Conservation (phyloP, 78 protist species). For the Dictyostelium brefeldianum region DNA sequence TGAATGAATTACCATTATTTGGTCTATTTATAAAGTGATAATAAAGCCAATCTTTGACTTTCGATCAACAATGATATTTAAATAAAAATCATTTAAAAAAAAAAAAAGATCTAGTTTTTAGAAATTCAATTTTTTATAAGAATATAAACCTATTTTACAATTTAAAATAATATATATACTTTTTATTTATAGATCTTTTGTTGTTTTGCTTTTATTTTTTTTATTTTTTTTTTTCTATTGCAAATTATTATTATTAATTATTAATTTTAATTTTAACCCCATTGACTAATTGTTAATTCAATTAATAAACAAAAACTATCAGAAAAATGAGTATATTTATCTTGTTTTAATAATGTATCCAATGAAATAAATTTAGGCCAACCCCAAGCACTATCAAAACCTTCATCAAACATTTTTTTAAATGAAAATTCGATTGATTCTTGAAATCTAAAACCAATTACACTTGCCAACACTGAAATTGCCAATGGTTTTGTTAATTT, state of each 20-base stretch:
- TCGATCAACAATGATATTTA: too few species aligned
- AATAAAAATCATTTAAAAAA: too few species aligned
- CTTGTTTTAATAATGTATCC: conserved; percentile 54
- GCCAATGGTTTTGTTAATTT: conserved; percentile 68
- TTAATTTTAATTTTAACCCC: conserved; percentile 44
- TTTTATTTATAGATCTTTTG: too few species aligned
- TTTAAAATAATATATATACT: too few species aligned
- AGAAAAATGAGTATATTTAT: conserved; percentile 64
- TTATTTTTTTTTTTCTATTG: not conserved
- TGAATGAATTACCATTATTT: too few species aligned
- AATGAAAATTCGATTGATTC: conserved; percentile 56
- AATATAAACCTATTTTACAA: too few species aligned
- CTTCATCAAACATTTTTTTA: conserved; percentile 80
- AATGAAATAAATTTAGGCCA: conserved; percentile 71
- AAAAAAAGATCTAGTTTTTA: too few species aligned
- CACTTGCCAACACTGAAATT: conserved; percentile 49
- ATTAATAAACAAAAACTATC: conserved; percentile 65
- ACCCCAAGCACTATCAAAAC: conserved; percentile 83
- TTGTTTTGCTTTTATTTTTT: not conserved
- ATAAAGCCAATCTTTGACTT: too few species aligned
- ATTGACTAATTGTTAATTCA: conserved; percentile 70
- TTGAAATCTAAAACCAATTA: conserved; percentile 77
- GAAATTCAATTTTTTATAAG: too few species aligned
- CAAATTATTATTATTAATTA: not conserved
- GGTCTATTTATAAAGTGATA: too few species aligned